phyloP scores from a whole-genome alignment of 306 rosid species.

The Cucumis sativus region Cucumber_9930_V3 NC_026660.2:8512001-8512500 shows the following conservation, averaged over 20 bases:
- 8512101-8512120: conserved; percentile 45
- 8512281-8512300: not conserved
- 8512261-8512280: too few relatives aligned
- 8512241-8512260: too few relatives aligned
- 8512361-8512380: not conserved
- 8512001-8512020: conserved; percentile 56
- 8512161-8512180: too few relatives aligned
- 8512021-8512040: conserved; percentile 42
- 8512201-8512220: too few relatives aligned
- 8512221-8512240: too few relatives aligned
- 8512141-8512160: too few relatives aligned
- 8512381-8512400: not conserved
- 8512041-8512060: conserved; percentile 38
- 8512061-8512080: conserved; percentile 60
- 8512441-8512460: not conserved
- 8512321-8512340: not conserved
- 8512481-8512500: not conserved
- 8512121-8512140: conserved; percentile 35
- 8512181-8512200: not conserved
- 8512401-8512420: not conserved
- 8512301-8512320: not conserved
- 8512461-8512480: not conserved
- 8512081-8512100: conserved; percentile 67
- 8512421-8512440: not conserved
- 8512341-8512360: not conserved